Evolutionary conservation across 345 rosid genomes (phyloP).

Genomic region (Capsella bursapastoris): DNA sequence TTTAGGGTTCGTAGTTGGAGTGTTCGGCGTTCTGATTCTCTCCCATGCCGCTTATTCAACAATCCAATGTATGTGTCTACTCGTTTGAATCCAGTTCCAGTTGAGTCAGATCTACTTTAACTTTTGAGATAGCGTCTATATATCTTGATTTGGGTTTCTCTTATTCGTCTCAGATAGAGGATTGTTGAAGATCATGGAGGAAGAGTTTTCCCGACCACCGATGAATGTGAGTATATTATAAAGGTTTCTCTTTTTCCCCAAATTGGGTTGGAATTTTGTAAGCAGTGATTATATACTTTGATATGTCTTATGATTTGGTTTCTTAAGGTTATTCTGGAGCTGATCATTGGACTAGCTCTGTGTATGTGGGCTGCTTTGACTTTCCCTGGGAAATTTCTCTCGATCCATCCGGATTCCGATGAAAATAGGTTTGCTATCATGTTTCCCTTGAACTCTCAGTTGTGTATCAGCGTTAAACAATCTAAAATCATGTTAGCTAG

Average conservation of each 20-base stretch:
- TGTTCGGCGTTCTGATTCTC: slow-evolving; percentile 68
- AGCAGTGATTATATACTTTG: slow-evolving; percentile 1
- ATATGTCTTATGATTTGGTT: slow-evolving; percentile 7
- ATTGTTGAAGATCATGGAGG: slow-evolving; percentile 87
- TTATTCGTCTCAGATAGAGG: slow-evolving; percentile 67
- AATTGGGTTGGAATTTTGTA: background rate
- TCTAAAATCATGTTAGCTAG: slow-evolving; percentile 2
- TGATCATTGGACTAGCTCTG: slow-evolving; percentile 72
- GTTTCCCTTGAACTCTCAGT: background rate
- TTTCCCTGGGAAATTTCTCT: slow-evolving; percentile 84
- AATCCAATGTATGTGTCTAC: slow-evolving; percentile 61
- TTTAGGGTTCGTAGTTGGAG: slow-evolving; percentile 66
- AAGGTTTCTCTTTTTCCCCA: background rate
- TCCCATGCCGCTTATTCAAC: slow-evolving; percentile 93
- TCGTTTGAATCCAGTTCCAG: slow-evolving; percentile 10
- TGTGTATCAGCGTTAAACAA: background rate
- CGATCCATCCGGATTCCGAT: slow-evolving; percentile 88
- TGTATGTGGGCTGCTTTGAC: slow-evolving; percentile 93
- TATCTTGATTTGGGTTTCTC: slow-evolving; percentile 25
- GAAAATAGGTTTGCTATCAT: slow-evolving; percentile 73
- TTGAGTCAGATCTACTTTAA: slow-evolving; percentile 11
- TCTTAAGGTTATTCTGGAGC: slow-evolving; percentile 73
- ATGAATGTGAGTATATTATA: slow-evolving; percentile 55
- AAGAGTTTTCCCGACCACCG: slow-evolving; percentile 85
- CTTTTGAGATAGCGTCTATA: background rate